Percentiles rank a stretch among this genome's conserved stretches.
Conservation (phyloP, 140 eudicot genomes). For the Cichorium intybus region DNA sequence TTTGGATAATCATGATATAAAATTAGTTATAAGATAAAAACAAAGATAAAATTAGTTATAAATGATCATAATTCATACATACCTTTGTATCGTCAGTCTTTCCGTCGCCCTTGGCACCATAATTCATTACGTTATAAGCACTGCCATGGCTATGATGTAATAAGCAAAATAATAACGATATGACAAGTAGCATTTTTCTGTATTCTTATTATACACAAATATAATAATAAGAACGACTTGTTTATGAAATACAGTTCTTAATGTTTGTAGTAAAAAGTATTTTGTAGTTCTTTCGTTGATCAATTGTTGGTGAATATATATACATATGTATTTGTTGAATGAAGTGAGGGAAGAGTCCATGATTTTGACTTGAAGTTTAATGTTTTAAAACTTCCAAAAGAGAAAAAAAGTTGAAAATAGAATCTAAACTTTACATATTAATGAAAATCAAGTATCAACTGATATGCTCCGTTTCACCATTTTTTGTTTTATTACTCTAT, state of each 20-base stretch:
- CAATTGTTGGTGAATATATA: slow-evolving; percentile 18
- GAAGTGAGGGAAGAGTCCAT: slow-evolving; percentile 1
- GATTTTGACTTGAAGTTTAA: slow-evolving; percentile 7
- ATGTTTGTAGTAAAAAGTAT: neutral
- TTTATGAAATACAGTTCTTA: neutral
- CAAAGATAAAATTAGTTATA: neutral
- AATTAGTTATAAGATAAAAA: neutral
- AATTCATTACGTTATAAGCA: slow-evolving; percentile 25
- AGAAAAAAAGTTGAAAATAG: neutral
- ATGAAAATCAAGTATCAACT: slow-evolving; percentile 4
- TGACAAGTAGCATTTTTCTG: neutral
- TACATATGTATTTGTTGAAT: slow-evolving; percentile 11
- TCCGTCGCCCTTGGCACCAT: slow-evolving; percentile 36
- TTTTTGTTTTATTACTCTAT: neutral
- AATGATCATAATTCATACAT: neutral
- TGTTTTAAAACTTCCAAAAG: slow-evolving; percentile 20
- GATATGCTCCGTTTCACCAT: neutral
- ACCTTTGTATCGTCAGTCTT: slow-evolving; percentile 29
- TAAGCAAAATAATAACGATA: slow-evolving; percentile 9
- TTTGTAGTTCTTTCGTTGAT: neutral
- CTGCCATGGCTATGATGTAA: slow-evolving; percentile 13
- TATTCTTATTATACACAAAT: neutral
- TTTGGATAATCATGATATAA: neutral
- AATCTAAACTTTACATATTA: slow-evolving; percentile 15
- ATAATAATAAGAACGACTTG: neutral